phyloP scores from a whole-genome alignment of 768 basidiomycete genomes.

The Lactarius tabidus region DNA sequence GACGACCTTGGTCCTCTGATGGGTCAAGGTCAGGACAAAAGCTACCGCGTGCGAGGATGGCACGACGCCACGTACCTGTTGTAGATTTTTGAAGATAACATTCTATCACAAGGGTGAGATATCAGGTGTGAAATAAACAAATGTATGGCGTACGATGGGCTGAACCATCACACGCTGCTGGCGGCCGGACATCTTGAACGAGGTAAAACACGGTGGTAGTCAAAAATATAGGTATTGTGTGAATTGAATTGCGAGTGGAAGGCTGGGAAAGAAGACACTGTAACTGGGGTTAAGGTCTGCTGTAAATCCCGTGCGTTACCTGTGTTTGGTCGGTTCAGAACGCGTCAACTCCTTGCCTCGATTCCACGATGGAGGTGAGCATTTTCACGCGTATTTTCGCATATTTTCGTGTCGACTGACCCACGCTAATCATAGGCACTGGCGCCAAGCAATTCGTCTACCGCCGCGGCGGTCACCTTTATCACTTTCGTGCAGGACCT shows the following conservation, averaged over 20 bases:
- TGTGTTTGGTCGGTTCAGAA: constrained; percentile 15
- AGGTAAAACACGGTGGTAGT: background rate
- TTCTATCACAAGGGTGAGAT: constrained; percentile 49
- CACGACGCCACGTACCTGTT: constrained; percentile 50
- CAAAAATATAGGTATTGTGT: background rate
- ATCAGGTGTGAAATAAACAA: constrained; percentile 15
- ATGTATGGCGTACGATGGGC: constrained; percentile 76
- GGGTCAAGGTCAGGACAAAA: constrained; percentile 15
- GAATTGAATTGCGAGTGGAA: background rate
- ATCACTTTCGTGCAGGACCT: constrained; percentile 99
- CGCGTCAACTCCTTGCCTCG: constrained; percentile 22
- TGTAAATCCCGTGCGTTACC: background rate
- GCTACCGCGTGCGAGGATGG: constrained; percentile 12
- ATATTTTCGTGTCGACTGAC: constrained; percentile 8
- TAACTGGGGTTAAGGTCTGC: constrained; percentile 19
- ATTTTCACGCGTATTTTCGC: constrained; percentile 1
- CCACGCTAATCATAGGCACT: constrained; percentile 33
- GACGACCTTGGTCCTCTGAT: constrained; percentile 73
- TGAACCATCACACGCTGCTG: constrained; percentile 99
- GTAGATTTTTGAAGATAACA: constrained; percentile 97
- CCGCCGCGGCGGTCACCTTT: constrained; percentile 96
- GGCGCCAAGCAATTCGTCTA: constrained; percentile 82
- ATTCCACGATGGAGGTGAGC: constrained; percentile 35
- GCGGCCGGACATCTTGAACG: constrained; percentile 75
- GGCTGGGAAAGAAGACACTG: background rate